Evolutionary conservation across 176 grass and related monocot species (phyloP).

Genomic region (Ensete ventricosum): DNA sequence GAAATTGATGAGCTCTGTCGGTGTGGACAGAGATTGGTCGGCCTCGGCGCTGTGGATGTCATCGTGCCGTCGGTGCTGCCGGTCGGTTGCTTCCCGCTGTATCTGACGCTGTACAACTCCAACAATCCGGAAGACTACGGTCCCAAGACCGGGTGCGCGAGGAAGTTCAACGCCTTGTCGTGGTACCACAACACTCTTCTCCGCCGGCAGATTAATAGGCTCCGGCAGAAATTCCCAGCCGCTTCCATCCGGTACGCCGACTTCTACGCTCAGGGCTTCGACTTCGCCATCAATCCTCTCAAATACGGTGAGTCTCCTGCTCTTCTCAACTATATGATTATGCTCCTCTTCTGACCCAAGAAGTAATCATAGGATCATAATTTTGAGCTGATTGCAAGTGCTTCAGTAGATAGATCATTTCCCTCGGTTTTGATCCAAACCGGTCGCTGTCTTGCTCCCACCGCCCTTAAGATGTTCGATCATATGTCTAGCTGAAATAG

Average conservation of each 20-base stretch:
- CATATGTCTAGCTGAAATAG: neutral
- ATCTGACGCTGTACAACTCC: constrained; percentile 70
- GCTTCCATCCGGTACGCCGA: constrained; percentile 79
- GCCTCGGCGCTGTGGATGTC: constrained; percentile 61
- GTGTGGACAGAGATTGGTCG: constrained; percentile 54
- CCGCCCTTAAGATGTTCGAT: neutral
- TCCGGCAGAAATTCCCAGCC: constrained; percentile 63
- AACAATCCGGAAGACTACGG: constrained; percentile 59
- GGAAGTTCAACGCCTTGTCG: constrained; percentile 68
- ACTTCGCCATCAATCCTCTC: constrained; percentile 42
- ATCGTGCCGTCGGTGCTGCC: constrained; percentile 74
- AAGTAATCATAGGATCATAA: neutral
- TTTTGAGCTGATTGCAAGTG: neutral
- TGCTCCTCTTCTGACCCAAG: neutral
- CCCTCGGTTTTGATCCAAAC: no score
- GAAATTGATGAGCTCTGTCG: neutral
- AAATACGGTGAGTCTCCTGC: constrained; percentile 51
- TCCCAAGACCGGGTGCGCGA: constrained; percentile 54
- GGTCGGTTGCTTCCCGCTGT: constrained; percentile 78
- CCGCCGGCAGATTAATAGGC: constrained; percentile 40
- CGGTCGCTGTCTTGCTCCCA: neutral
- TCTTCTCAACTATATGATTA: neutral
- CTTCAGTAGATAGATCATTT: neutral
- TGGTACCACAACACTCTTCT: constrained; percentile 77
- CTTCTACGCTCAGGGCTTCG: constrained; percentile 66